Evolutionary conservation across 78 protist species (phyloP), one percentile per base, ranked within the genome.

Genomic region (Andalucia godoyi): DNA sequence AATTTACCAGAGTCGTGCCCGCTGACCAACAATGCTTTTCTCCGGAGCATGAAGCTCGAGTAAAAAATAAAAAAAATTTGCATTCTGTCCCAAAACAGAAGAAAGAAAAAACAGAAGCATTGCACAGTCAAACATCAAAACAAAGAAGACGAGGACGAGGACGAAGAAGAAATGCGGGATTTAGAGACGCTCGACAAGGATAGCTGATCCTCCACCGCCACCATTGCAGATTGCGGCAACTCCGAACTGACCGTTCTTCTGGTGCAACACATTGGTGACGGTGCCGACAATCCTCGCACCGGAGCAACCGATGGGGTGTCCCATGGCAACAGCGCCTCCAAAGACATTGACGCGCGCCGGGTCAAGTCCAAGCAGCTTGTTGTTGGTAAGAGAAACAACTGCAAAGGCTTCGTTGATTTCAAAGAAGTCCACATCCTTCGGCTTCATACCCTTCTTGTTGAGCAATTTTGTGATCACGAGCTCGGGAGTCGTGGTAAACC

Each of bases 301-400:
- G n/a, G 89, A 75, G 55, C 77, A 71, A 21, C 99, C 99, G n/a
- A 97, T 53, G 25, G 99, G 99, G 51, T 97, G 99, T 8, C 99
- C 98, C 18, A 93, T 60, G 0, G 96, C 88, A 23, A 95, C 92
- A 23, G 96, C 97, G 15, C 98, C 98, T 7, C 99, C 99, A 51
- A 55, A 59, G n/a, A 90, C 85, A 58, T 96, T 96, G 38, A 94
- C 84, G 43, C 79, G 77, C n/a, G 43, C 85, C 71, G 40, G 61
- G 32, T 72, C 83, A 42, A 89, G 30, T 36, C 53, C 61, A 21
- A 91, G 76, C 5, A 88, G 40, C 62, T 89, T 68, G 30, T 45
- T 55, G 71, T 87, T 80, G 40, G 92, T 92, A 25, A 94, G 50
- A 25, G 92, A 70, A 0, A 89, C 94, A 18, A 74, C 87, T 3